A percentile compares a stretch with the other conserved stretches of the same genome.
These are phyloP conservation scores for Talaromyces sp. DNA, from an alignment of 2,329 filamentous ascomycete species.

Conservation along the genomic window DNA sequence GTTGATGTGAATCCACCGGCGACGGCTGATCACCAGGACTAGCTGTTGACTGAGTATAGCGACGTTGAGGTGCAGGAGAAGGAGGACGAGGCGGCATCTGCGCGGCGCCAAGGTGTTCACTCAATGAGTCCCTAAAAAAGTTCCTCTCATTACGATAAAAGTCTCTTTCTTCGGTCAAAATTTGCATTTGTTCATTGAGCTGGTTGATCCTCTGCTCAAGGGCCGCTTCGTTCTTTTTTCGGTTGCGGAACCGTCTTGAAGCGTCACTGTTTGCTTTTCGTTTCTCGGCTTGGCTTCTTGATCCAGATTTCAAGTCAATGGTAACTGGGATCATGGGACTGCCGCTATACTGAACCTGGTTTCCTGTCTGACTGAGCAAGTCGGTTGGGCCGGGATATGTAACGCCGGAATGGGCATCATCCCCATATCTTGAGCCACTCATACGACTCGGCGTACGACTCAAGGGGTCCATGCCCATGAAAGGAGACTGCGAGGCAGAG, in stretches of 20 bases:
- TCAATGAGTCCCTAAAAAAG: conserved; percentile 36
- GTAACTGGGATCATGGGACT: conserved; percentile 35
- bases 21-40: background rate
- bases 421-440: conserved; percentile 22
- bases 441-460: conserved; percentile 25
- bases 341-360: conserved; percentile 14
- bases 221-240: conserved; percentile 41
- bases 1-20: background rate
- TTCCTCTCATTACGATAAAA: conserved; percentile 41
- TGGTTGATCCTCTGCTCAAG: conserved; percentile 37
- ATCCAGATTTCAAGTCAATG: conserved; percentile 41
- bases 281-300: conserved; percentile 41
- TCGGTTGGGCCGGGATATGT: conserved; percentile 18
- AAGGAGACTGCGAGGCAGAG: conserved; percentile 22
- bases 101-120: conserved; percentile 26
- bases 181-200: conserved; percentile 35
- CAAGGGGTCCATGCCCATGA: conserved; percentile 26
- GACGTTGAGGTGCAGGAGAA: conserved; percentile 27
- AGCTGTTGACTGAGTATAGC: conserved; percentile 9
- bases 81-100: conserved; percentile 31
- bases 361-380: background rate
- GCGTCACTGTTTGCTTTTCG: conserved; percentile 44
- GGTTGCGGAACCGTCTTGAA: conserved; percentile 40
- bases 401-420: conserved; percentile 19
- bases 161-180: conserved; percentile 34